Conservation (phyloP, 768 basidiomycete genomes). For the Agaricus blazei region DNA sequence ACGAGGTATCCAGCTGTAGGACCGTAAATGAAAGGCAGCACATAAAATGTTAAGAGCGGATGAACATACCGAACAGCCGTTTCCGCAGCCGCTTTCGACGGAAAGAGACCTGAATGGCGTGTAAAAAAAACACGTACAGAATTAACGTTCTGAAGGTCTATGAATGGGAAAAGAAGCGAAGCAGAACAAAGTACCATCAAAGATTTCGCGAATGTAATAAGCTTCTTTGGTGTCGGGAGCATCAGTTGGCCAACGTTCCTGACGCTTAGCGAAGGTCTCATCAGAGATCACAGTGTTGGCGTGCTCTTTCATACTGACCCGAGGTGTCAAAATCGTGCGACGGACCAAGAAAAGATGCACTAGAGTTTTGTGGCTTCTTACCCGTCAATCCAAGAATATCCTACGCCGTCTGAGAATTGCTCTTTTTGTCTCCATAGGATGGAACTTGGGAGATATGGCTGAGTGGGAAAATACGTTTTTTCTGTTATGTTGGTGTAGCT, state of each 20-base stretch:
- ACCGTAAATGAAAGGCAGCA: conserved; percentile 8
- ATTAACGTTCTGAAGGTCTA: conserved; percentile 7
- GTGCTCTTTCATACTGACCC: conserved; percentile 79
- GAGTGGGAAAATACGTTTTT: conserved; percentile 2
- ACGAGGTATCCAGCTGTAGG: conserved; percentile 81
- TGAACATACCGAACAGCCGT: conserved; percentile 82
- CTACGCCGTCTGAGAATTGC: conserved; percentile 98
- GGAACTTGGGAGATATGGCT: conserved; percentile 90
- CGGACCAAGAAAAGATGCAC: no score
- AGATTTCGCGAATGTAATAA: conserved; percentile 87
- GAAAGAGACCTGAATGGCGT: conserved; percentile 60
- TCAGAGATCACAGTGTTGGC: conserved; percentile 74
- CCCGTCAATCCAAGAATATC: conserved; percentile 99
- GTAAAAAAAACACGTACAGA: not conserved
- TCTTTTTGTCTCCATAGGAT: conserved; percentile 99
- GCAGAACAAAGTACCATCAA: conserved; percentile 54
- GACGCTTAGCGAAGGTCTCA: conserved; percentile 68
- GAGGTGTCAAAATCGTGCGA: no score
- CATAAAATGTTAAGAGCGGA: conserved; percentile 1
- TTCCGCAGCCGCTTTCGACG: conserved; percentile 74
- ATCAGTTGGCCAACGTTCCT: conserved; percentile 70
- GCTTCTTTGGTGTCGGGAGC: conserved; percentile 97
- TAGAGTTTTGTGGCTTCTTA: conserved; percentile 18
- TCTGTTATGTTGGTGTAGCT: not conserved
- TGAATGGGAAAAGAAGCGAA: not conserved